Evolutionary conservation across 257 asterid genomes (phyloP).

Genomic region (Solanum phureja): DNA sequence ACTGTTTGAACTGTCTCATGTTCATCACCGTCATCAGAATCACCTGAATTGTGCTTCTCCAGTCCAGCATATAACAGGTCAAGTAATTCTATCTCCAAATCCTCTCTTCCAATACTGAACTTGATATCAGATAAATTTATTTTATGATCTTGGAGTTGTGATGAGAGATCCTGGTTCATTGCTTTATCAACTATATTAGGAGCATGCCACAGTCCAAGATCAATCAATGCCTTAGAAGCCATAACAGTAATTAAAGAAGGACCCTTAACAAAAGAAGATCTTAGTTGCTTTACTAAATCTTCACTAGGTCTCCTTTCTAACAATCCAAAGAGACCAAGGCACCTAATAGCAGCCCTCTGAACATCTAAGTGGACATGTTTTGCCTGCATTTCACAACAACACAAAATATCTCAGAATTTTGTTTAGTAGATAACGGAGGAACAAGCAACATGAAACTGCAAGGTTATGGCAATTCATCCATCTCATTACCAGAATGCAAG

Average conservation of each 20-base stretch:
- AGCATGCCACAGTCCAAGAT: constrained; percentile 93
- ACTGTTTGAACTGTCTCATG: constrained; percentile 50
- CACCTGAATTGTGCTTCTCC: constrained; percentile 43
- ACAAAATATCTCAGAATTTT: constrained; percentile 5
- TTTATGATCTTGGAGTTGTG: constrained; percentile 30
- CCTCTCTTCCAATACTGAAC: constrained; percentile 36
- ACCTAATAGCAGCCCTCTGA: constrained; percentile 81
- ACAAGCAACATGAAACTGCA: not conserved
- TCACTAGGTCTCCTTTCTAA: constrained; percentile 66
- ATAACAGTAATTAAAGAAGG: constrained; percentile 40
- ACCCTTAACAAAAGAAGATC: constrained; percentile 54
- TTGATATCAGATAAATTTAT: constrained; percentile 18
- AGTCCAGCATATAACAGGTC: constrained; percentile 60
- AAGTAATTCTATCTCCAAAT: constrained; percentile 50
- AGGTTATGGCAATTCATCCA: not conserved
- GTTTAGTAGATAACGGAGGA: not conserved
- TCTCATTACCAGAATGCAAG: not conserved
- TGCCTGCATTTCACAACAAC: constrained; percentile 44
- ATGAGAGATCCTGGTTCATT: constrained; percentile 40
- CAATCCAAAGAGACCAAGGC: constrained; percentile 90
- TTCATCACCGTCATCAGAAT: constrained; percentile 42
- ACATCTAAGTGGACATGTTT: constrained; percentile 79
- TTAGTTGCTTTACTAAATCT: constrained; percentile 58
- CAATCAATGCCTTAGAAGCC: constrained; percentile 84
- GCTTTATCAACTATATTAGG: constrained; percentile 74